Evolutionary conservation across 352 stramenopile genomes (phyloP).

Genomic region (Phytophthora niederhauseri): DNA sequence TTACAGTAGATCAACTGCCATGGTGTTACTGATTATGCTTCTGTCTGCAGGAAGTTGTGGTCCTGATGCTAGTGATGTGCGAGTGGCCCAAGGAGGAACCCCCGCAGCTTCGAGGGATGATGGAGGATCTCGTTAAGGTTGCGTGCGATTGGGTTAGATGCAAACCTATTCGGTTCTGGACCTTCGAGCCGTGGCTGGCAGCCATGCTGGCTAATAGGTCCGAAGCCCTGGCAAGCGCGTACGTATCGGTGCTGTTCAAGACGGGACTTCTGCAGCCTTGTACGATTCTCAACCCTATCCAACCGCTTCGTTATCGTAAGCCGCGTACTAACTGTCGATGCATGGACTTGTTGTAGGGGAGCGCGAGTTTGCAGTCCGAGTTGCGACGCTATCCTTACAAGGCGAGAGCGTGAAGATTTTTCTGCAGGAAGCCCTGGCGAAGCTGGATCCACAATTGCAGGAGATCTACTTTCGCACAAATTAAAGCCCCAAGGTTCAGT

Average conservation of each 20-base stretch:
- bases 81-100: constrained; percentile 38
- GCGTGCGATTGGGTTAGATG: constrained; percentile 29
- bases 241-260: constrained; percentile 39
- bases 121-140: constrained; percentile 35
- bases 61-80: constrained; percentile 44
- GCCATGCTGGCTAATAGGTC: constrained; percentile 36
- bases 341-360: constrained; percentile 22
- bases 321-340: constrained; percentile 5
- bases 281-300: constrained; percentile 19
- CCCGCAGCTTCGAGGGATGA: constrained; percentile 32
- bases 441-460: constrained; percentile 45
- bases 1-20: not conserved
- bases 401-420: constrained; percentile 15
- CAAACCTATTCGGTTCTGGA: constrained; percentile 37
- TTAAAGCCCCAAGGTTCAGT: not conserved
- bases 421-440: constrained; percentile 26
- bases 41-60: constrained; percentile 40
- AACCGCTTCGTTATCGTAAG: not conserved
- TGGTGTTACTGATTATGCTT: not conserved
- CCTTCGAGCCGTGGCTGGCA: constrained; percentile 40
- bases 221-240: constrained; percentile 21
- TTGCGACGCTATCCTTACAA: constrained; percentile 42
- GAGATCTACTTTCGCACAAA: constrained; percentile 36
- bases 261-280: constrained; percentile 46
- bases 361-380: constrained; percentile 41